phyloP scores from a whole-genome alignment of 2,329 filamentous ascomycete species.

The Fusarium sp. region DNA sequence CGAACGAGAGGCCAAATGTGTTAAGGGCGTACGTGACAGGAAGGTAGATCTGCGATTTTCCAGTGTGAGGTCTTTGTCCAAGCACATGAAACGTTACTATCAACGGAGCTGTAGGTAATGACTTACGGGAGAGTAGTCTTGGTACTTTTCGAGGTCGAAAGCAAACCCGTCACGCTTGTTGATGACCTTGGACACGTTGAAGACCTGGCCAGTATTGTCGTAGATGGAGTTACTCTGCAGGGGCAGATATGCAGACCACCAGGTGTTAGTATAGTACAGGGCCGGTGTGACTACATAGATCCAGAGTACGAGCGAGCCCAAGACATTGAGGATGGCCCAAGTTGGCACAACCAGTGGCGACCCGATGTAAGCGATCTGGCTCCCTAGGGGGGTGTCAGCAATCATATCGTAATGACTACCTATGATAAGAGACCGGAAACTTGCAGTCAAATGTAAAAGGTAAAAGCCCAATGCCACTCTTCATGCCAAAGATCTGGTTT shows the following conservation, averaged over 20 bases:
- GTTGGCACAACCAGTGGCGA: conserved; percentile 56
- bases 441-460: conserved; percentile 57
- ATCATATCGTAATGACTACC: too few species aligned
- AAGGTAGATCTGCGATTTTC: conserved; percentile 54
- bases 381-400: conserved; percentile 19
- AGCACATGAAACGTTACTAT: too few species aligned
- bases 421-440: too few species aligned
- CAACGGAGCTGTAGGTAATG: too few species aligned
- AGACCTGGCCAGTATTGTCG: conserved; percentile 63
- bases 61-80: not conserved
- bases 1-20: conserved; percentile 66
- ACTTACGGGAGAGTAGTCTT: conserved; percentile 62
- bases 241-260: conserved; percentile 65
- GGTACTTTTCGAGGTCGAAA: conserved; percentile 63
- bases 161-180: conserved; percentile 53
- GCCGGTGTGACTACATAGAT: conserved; percentile 58
- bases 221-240: conserved; percentile 65
- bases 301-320: conserved; percentile 61
- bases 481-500: conserved; percentile 63
- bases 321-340: conserved; percentile 62
- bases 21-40: conserved; percentile 58
- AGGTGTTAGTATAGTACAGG: conserved; percentile 62
- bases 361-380: conserved; percentile 54
- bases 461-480: conserved; percentile 53
- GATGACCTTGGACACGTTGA: conserved; percentile 63